These are phyloP conservation scores for Rhodamnia rubescens DNA, from an alignment of 345 rosid genomes.

Conservation along the genomic window DNA sequence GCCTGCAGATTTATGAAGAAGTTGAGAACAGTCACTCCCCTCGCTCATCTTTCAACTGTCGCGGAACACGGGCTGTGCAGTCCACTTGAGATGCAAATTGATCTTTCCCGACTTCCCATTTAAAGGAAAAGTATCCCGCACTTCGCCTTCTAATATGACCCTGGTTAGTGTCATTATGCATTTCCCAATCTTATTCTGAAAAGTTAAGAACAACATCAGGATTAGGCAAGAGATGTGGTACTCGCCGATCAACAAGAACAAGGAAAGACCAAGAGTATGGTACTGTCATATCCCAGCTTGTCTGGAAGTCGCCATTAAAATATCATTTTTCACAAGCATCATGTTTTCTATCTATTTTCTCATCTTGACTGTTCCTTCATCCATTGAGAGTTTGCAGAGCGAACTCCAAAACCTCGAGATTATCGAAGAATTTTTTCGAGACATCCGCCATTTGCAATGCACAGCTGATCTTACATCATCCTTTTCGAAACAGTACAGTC, in stretches of 20 bases:
- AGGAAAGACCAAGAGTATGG: neutral
- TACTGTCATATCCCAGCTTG: neutral
- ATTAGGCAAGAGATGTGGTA: neutral
- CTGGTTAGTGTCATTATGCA: constrained; percentile 75
- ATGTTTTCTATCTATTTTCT: neutral
- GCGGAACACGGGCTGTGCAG: constrained; percentile 49
- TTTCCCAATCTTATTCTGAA: constrained; percentile 75
- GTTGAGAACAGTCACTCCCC: neutral
- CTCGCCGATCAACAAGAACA: neutral
- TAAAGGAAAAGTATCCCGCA: constrained; percentile 39
- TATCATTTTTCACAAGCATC: neutral
- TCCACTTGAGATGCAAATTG: constrained; percentile 64
- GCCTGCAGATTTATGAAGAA: neutral
- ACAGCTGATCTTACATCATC: neutral
- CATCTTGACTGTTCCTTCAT: neutral
- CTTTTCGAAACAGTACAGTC: neutral
- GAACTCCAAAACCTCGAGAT: neutral
- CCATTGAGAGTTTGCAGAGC: neutral
- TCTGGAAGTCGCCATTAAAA: neutral
- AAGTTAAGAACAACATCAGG: neutral
- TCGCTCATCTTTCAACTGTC: constrained; percentile 12
- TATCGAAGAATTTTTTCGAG: fast-evolving
- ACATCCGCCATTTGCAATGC: neutral
- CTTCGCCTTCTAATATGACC: constrained; percentile 70
- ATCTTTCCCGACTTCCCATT: constrained; percentile 69